Percentiles rank a stretch among this genome's conserved stretches.
phyloP scores from a whole-genome alignment of 2,329 filamentous ascomycete species.

The Emericellopsis cladophorae region DNA sequence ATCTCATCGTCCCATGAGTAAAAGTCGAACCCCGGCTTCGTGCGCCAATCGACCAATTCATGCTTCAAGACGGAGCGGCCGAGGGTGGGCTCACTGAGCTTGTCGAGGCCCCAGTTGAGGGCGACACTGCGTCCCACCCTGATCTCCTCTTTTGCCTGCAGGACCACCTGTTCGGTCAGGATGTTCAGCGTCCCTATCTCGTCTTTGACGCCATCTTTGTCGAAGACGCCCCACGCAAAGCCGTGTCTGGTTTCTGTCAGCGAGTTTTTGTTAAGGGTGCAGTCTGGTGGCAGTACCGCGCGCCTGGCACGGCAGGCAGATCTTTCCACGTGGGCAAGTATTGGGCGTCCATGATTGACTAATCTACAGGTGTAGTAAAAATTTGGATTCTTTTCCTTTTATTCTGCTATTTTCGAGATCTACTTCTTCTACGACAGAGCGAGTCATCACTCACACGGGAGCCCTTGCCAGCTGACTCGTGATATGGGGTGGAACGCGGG shows the following conservation, averaged over 20 bases:
- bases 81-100: constrained; percentile 20
- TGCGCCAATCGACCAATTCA: constrained; percentile 3
- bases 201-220: constrained; percentile 32
- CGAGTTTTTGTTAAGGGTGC: constrained; percentile 21
- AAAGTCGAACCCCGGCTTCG: neutral
- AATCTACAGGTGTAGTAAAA: too few relatives aligned
- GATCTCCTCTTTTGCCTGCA: constrained; percentile 21
- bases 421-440: too few relatives aligned
- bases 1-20: constrained; percentile 27
- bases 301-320: constrained; percentile 1
- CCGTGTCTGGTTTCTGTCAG: constrained; percentile 24
- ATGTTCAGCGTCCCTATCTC: constrained; percentile 33
- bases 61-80: constrained; percentile 2
- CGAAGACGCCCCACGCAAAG: constrained; percentile 37
- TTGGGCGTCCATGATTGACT: neutral
- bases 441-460: too few relatives aligned
- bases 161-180: constrained; percentile 27
- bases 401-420: too few relatives aligned
- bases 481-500: too few relatives aligned
- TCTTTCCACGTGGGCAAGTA: constrained; percentile 1
- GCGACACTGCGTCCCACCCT: constrained; percentile 35
- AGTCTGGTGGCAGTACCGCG: too few relatives aligned
- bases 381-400: too few relatives aligned
- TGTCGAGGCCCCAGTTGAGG: constrained; percentile 42
- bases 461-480: too few relatives aligned